These are phyloP conservation scores for Fusarium beomiforme DNA, from an alignment of 2,329 filamentous ascomycete genomes.

Conservation along the genomic window DNA sequence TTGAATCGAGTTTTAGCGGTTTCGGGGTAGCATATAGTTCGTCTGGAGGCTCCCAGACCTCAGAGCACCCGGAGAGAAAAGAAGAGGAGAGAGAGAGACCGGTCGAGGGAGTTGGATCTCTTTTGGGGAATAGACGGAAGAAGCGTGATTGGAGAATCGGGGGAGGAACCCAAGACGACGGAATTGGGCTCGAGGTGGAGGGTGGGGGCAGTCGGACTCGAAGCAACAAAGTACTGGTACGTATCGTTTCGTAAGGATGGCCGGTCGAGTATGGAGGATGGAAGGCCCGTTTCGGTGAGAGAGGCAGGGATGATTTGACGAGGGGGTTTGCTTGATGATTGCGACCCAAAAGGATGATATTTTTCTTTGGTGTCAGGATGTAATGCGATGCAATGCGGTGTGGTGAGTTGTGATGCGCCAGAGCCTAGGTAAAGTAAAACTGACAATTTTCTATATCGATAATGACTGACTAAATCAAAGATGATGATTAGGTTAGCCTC, in stretches of 20 bases:
- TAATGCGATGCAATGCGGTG: background rate
- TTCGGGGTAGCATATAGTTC: slow-evolving; percentile 17
- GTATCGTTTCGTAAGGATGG: slow-evolving; percentile 15
- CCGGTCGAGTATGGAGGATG: background rate
- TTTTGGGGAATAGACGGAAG: slow-evolving; percentile 39
- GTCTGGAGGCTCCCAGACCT: slow-evolving; percentile 36
- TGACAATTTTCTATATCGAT: background rate
- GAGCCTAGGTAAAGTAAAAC: background rate
- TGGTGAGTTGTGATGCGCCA: background rate
- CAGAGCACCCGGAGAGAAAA: slow-evolving; percentile 24
- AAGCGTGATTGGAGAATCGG: slow-evolving; percentile 44
- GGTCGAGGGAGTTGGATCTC: slow-evolving; percentile 26
- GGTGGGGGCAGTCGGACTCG: slow-evolving; percentile 27
- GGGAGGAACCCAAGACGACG: slow-evolving; percentile 29
- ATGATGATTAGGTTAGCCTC: slow-evolving; percentile 9
- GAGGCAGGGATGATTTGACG: slow-evolving; percentile 43
- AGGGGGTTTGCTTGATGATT: slow-evolving; percentile 21
- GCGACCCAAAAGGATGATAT: slow-evolving; percentile 21
- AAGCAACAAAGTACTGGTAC: slow-evolving; percentile 16
- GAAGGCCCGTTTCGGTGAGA: slow-evolving; percentile 42
- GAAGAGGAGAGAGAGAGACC: slow-evolving; percentile 22
- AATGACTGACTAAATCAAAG: background rate
- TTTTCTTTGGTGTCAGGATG: background rate
- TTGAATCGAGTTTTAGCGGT: slow-evolving; percentile 10
- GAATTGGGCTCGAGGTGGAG: slow-evolving; percentile 26